Conservation (phyloP, 805 yeast species). For the Wilhelminamyces savonicus region DNA sequence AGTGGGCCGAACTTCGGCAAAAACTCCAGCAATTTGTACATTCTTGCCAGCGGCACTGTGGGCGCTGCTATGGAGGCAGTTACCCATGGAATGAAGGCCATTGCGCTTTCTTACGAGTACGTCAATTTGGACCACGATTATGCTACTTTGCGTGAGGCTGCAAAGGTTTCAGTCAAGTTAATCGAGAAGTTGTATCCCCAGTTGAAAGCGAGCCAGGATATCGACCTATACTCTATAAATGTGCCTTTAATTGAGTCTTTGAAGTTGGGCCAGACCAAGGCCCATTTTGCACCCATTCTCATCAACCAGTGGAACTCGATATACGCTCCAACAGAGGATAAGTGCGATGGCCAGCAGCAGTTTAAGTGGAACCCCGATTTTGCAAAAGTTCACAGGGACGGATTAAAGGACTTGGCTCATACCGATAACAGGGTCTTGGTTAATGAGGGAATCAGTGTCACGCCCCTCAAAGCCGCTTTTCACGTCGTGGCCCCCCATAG, state of each 20-base stretch:
- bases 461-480: slow-evolving; percentile 63
- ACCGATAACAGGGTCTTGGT: slow-evolving; percentile 69
- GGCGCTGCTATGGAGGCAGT: slow-evolving; percentile 97
- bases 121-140: slow-evolving; percentile 44
- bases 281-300: slow-evolving; percentile 71
- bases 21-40: slow-evolving; percentile 83
- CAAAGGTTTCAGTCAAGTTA: slow-evolving; percentile 58
- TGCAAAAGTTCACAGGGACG: slow-evolving; percentile 53
- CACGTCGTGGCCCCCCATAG: slow-evolving; percentile 41
- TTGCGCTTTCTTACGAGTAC: slow-evolving; percentile 87
- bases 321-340: slow-evolving; percentile 28
- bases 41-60: slow-evolving; percentile 88
- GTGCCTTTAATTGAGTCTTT: slow-evolving; percentile 64
- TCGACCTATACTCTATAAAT: slow-evolving; percentile 78
- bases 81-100: slow-evolving; percentile 58
- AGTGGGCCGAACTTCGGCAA: slow-evolving; percentile 97
- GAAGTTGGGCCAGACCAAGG: slow-evolving; percentile 49
- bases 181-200: slow-evolving; percentile 50
- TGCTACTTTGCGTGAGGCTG: slow-evolving; percentile 53
- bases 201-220: slow-evolving; percentile 44
- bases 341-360: slow-evolving; percentile 29
- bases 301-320: slow-evolving; percentile 76
- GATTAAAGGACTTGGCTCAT: slow-evolving; percentile 32
- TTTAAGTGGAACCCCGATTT: slow-evolving; percentile 87
- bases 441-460: slow-evolving; percentile 52